Evolutionary conservation across 2,329 filamentous ascomycete genomes (phyloP).

Genomic region (Neofusicoccum laricinum): DNA sequence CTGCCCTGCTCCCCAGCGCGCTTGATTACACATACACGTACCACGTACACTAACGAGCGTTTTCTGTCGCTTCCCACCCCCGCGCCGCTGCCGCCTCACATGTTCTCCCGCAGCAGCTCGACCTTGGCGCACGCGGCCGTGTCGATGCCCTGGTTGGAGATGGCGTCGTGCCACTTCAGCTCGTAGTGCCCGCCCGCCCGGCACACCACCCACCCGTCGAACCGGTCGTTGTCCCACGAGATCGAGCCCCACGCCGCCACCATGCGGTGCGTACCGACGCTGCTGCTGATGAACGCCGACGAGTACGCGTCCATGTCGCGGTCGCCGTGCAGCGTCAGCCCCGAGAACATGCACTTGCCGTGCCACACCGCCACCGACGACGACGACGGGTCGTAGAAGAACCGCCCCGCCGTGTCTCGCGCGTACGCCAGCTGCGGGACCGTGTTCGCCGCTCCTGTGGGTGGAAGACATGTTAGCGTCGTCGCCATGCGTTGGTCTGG

Average conservation of each 20-base stretch:
- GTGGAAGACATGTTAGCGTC: too few species aligned
- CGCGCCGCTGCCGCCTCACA: neutral
- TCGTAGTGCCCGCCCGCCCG: neutral
- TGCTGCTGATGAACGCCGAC: conserved; percentile 2
- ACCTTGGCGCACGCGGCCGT: neutral
- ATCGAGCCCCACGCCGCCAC: neutral
- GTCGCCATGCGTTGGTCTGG: neutral
- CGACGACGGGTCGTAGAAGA: neutral
- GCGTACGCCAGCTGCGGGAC: neutral
- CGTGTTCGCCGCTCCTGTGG: neutral
- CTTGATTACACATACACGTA: too few species aligned
- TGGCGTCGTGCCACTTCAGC: conserved; percentile 6
- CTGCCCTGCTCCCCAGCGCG: too few species aligned
- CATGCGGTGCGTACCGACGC: conserved; percentile 12
- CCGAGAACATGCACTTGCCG: neutral
- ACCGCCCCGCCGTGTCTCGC: neutral
- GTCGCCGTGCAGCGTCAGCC: neutral
- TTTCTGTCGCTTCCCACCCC: too few species aligned
- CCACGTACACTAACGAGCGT: too few species aligned
- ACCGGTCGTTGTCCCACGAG: conserved; percentile 16
- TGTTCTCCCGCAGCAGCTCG: neutral
- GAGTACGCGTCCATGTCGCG: conserved; percentile 5
- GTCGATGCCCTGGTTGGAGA: neutral
- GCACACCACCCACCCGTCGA: conserved; percentile 13
- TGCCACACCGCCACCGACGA: neutral